phyloP scores from a whole-genome alignment of 805 yeast species.

The Starmerella lactis-condensi region DNA sequence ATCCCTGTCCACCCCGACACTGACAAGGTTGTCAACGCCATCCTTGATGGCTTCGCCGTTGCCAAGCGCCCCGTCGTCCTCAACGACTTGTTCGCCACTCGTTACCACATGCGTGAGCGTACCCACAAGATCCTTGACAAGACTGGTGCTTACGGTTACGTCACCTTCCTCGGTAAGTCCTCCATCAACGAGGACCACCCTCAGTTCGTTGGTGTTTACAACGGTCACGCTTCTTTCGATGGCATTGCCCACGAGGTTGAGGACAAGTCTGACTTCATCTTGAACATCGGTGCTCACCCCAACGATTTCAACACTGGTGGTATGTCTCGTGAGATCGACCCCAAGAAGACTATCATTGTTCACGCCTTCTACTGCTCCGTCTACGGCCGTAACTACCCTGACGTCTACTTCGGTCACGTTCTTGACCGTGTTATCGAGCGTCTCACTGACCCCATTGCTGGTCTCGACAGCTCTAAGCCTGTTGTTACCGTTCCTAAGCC shows the following conservation, averaged over 20 bases:
- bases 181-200: conserved; percentile 50
- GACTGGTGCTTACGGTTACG: conserved; percentile 37
- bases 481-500: conserved; percentile 15
- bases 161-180: conserved; percentile 55
- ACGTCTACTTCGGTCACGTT: conserved; percentile 34
- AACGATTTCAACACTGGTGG: conserved; percentile 58
- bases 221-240: conserved; percentile 37
- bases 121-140: conserved; percentile 31
- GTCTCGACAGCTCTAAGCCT: conserved; percentile 14
- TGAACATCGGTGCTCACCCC: conserved; percentile 49
- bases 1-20: conserved; percentile 19
- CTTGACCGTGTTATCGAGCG: conserved; percentile 27
- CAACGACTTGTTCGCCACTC: conserved; percentile 51
- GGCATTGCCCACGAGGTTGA: conserved; percentile 33
- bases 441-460: conserved; percentile 22
- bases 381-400: conserved; percentile 26
- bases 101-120: conserved; percentile 26
- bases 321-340: conserved; percentile 32
- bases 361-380: conserved; percentile 38
- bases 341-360: conserved; percentile 30
- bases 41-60: conserved; percentile 34
- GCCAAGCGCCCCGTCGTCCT: conserved; percentile 45
- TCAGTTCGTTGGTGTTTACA: conserved; percentile 53
- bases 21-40: conserved; percentile 26
- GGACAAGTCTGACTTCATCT: conserved; percentile 40